Evolutionary conservation across 331 rosid genomes (phyloP), one percentile per base, ranked within the genome.

Genomic region (Pyracantha coccinea): DNA sequence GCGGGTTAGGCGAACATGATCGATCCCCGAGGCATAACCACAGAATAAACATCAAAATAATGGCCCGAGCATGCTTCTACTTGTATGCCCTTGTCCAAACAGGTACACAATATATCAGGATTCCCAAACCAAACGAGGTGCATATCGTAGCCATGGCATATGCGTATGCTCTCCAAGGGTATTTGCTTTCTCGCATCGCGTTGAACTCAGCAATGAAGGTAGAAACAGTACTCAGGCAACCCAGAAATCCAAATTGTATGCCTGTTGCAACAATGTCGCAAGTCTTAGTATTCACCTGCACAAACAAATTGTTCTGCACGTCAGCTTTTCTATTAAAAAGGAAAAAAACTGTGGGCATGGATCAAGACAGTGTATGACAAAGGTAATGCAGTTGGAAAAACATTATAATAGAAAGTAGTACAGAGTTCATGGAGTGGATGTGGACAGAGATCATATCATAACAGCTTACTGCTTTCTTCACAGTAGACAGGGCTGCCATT

Each of bases 211-310:
- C 91, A 44, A 85, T 83, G 64, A 93, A 89, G 17, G 97, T 82
- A 7, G 97, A 90, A 10, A 91, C 92, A 9, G 97, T 89, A 78
- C 98, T 91, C 75, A 91, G 74, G 81, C 96, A 91, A 19, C 98
- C 95, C 86, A 90, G 35, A 21, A 89, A 63, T 66, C 97, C 97
- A 47, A 93, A 72, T 66, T 93, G 92, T 45, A 87, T 62, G 73
- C 93, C 93, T 15, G 76, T 45, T 33, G 84, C 84, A 28, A 83
- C 78, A 12, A 84, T 93, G 27, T 91, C 88, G 52, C 89, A 83
- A 28, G 66, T 68, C 83, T 66, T 73, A 38, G 77, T 79, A 29
- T 85, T 85, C 74, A 85, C 89, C 96, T 16, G 63, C 68, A 4
- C 74, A 79, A 29, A 62, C 66, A 79, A 50, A 5, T 17, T 20